Base-by-base conservation (phyloP, 148 eudicot species). In the Gaultheria prostrata region DNA sequence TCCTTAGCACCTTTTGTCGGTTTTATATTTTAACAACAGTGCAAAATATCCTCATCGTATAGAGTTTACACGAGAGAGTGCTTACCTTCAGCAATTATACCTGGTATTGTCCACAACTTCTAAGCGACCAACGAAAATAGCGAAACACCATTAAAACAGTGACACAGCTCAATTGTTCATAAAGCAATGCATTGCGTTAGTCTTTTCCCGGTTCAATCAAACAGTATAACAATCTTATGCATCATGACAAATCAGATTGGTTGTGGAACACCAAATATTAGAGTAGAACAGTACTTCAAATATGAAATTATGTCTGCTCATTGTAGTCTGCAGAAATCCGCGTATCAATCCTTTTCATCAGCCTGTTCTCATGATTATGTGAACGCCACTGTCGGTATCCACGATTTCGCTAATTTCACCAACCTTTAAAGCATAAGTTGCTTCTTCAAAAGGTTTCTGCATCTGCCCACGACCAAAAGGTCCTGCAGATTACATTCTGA, bases 361-460 rank as follows among this genome's bases (percentile, higher is more conserved):
- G 67, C 49, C 81, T 0, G 81, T 54, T 56, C 81, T 78, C 81
- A 78, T 15, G 50, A 65, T 77, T 32, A 75, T 65, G 79, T 79
- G 98, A 54, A 85, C 93, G 26, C 98, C 98, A 59, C 98, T 95
- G 59, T 95, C 97, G 33, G 98, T 95, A 67, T 95, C 80, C 26
- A 95, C 97, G 18, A 93, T 90, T 80, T 92, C 97, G 59, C 98
- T 95, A 48, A 91, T 91, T 86, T 95, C 98, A 1, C 95, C 98
- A 30, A 93, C 92, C 46, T 92, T 88, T 32, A 93, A 89, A 20
- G 90, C 91, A 83, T 83, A 95, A 12, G 98, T 88, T 61, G 98
- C 97, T 69, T 95, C 93, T 88, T 95, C 98, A 82, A 95, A 95
- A 45, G 98, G 97, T 87, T 90, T 95, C 91, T 95, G 98, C 98